phyloP scores from a whole-genome alignment of 106 monocot species.

The Platanthera guangdongensis region DNA sequence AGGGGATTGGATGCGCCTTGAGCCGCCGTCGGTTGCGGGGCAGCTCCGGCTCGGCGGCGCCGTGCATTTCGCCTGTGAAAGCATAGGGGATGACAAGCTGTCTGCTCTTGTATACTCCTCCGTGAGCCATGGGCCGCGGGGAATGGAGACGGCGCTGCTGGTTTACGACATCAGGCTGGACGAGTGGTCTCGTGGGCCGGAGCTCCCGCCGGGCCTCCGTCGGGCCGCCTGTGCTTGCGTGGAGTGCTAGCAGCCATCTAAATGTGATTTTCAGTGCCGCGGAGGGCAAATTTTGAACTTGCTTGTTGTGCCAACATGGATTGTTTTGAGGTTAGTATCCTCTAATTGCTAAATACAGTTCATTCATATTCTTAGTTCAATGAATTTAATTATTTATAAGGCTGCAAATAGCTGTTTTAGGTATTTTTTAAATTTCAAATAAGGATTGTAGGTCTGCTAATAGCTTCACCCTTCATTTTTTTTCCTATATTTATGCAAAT shows the following conservation, averaged over 20 bases:
- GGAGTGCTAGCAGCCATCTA: conserved; percentile 24
- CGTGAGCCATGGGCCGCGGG: conserved; percentile 2
- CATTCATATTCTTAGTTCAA: too few relatives aligned
- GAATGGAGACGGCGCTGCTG: conserved; percentile 25
- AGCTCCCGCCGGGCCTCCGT: conserved; percentile 30
- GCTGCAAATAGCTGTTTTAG: too few relatives aligned
- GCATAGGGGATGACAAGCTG: conserved; percentile 43
- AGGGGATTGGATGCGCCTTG: conserved; percentile 39
- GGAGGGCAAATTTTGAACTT: background rate
- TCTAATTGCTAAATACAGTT: too few relatives aligned
- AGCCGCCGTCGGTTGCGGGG: conserved; percentile 41
- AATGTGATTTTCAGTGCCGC: background rate
- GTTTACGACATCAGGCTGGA: conserved; percentile 32
- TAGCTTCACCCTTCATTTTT: too few relatives aligned
- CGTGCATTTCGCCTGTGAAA: conserved; percentile 49
- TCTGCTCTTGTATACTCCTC: conserved; percentile 34
- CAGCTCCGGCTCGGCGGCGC: conserved; percentile 29
- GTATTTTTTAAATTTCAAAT: too few relatives aligned
- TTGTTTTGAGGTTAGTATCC: too few relatives aligned
- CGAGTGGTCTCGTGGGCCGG: conserved; percentile 35
- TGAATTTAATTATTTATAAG: too few relatives aligned
- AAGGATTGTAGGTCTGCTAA: too few relatives aligned
- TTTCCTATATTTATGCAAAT: too few relatives aligned
- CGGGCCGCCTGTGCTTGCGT: conserved; percentile 33
- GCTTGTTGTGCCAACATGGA: too few relatives aligned